A percentile compares a stretch with the other conserved stretches of the same genome.
Evolutionary conservation across 257 asterid genomes (phyloP).

Genomic region (Haberlea rhodopensis): DNA sequence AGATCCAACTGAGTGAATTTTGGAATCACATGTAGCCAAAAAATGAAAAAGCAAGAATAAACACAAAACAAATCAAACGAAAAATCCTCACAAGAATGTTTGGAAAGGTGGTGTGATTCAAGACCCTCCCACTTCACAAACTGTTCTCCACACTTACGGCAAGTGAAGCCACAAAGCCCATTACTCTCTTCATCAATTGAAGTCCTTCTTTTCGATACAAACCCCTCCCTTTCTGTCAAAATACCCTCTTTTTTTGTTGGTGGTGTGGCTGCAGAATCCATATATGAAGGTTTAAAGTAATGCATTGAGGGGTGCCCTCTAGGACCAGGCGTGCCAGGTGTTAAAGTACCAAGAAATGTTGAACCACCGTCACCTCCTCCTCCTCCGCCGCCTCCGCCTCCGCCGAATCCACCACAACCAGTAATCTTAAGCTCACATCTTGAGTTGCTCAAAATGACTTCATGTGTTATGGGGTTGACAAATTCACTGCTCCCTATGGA

Average conservation of each 20-base stretch:
- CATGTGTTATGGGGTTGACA: constrained; percentile 47
- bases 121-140: constrained; percentile 80
- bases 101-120: constrained; percentile 82
- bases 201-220: constrained; percentile 35
- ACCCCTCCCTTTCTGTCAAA: constrained; percentile 35
- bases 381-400: constrained; percentile 7
- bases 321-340: constrained; percentile 87
- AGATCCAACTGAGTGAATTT: not conserved
- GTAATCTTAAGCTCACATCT: constrained; percentile 45
- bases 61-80: not conserved
- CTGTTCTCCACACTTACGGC: constrained; percentile 85
- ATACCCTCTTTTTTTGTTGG: constrained; percentile 41
- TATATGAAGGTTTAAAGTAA: constrained; percentile 54
- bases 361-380: not conserved
- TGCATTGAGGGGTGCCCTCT: constrained; percentile 61
- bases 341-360: constrained; percentile 50
- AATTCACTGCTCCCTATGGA: constrained; percentile 65
- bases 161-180: constrained; percentile 41
- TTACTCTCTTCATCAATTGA: constrained; percentile 41
- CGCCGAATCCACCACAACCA: constrained; percentile 36
- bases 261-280: constrained; percentile 39
- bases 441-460: constrained; percentile 40
- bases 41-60: constrained; percentile 14
- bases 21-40: constrained; percentile 7
- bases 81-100: constrained; percentile 64